phyloP scores from a whole-genome alignment of 495 filamentous ascomycete species.

The Alectoria sarmentosa region DNA sequence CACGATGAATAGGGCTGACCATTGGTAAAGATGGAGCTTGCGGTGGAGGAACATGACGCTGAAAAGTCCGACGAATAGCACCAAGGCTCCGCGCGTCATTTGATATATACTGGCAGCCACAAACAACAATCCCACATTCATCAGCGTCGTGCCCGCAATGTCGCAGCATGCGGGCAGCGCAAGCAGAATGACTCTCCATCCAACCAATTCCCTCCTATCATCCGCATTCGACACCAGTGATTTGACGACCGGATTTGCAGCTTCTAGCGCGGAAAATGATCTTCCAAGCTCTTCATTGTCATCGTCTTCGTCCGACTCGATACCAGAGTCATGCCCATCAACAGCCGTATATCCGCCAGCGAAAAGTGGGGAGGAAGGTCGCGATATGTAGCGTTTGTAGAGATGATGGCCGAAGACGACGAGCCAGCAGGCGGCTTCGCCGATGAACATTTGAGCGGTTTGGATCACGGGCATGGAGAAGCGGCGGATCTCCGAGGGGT shows the following conservation, averaged over 20 bases:
- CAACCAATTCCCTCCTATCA: constrained; percentile 52
- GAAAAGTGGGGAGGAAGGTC: constrained; percentile 38
- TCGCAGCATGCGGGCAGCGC: constrained; percentile 88
- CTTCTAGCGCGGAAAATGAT: constrained; percentile 33
- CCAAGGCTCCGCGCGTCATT: constrained; percentile 92
- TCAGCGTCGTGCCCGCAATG: constrained; percentile 88
- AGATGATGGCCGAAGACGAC: constrained; percentile 62
- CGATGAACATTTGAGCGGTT: constrained; percentile 91
- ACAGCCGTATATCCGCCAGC: constrained; percentile 61
- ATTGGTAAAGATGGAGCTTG: constrained; percentile 74
- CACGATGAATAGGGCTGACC: constrained; percentile 79
- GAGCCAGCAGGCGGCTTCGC: constrained; percentile 88
- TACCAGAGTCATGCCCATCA: constrained; percentile 33
- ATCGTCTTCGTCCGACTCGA: constrained; percentile 41
- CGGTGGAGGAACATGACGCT: constrained; percentile 83
- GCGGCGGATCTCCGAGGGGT: constrained; percentile 56
- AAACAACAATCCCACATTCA: constrained; percentile 92
- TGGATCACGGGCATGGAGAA: constrained; percentile 97
- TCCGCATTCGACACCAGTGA: constrained; percentile 35
- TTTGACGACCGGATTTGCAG: constrained; percentile 45
- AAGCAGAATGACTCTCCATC: constrained; percentile 68
- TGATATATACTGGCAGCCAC: constrained; percentile 95
- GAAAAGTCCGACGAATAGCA: constrained; percentile 92
- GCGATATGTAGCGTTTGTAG: constrained; percentile 48
- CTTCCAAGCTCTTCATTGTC: constrained; percentile 30